Percentiles rank a stretch among this genome's conserved stretches.
These are phyloP conservation scores for Dryadomyces quercus-mongolicae DNA, from an alignment of 2,329 filamentous ascomycete genomes.

Conservation along the genomic window DNA sequence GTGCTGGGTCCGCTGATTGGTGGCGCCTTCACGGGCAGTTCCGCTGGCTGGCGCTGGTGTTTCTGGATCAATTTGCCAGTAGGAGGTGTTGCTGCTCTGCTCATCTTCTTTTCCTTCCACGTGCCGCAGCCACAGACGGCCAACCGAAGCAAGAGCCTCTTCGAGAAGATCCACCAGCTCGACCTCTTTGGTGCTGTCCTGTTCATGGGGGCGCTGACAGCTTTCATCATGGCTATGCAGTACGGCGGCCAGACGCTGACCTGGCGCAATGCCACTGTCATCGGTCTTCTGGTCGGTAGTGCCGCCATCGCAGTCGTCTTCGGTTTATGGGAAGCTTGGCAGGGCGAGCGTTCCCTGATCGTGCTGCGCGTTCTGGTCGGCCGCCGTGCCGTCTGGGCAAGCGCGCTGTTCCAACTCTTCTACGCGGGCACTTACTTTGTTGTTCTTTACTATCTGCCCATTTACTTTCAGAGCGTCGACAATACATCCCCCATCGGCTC, in stretches of 20 bases:
- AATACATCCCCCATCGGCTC: slow-evolving; percentile 21
- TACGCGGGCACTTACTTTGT: slow-evolving; percentile 30
- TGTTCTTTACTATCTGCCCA: slow-evolving; percentile 31
- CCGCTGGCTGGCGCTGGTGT: slow-evolving; percentile 21
- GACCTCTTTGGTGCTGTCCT: slow-evolving; percentile 4
- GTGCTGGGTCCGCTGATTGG: slow-evolving; percentile 15
- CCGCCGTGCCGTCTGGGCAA: slow-evolving; percentile 25
- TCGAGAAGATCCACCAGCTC: slow-evolving; percentile 2
- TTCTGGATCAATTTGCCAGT: slow-evolving; percentile 27
- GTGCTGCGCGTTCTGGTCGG: slow-evolving; percentile 28
- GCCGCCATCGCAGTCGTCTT: slow-evolving; percentile 16
- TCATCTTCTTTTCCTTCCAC: background rate
- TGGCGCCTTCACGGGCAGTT: slow-evolving; percentile 14
- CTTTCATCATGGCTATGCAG: slow-evolving; percentile 27
- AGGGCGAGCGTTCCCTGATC: slow-evolving; percentile 36
- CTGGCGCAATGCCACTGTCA: slow-evolving; percentile 21
- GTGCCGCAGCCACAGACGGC: background rate
- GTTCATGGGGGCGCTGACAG: slow-evolving; percentile 17
- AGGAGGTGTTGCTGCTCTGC: slow-evolving; percentile 2
- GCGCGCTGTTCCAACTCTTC: slow-evolving; percentile 25
- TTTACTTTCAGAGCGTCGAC: slow-evolving; percentile 37
- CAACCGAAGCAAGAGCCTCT: background rate
- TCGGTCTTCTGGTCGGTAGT: slow-evolving; percentile 21
- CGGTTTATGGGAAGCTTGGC: slow-evolving; percentile 18
- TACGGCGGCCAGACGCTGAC: slow-evolving; percentile 25